Evolutionary conservation across 225 moss, liverwort and hornwort species (phyloP).

Genomic region (Pseudisothecium myosuroides): DNA sequence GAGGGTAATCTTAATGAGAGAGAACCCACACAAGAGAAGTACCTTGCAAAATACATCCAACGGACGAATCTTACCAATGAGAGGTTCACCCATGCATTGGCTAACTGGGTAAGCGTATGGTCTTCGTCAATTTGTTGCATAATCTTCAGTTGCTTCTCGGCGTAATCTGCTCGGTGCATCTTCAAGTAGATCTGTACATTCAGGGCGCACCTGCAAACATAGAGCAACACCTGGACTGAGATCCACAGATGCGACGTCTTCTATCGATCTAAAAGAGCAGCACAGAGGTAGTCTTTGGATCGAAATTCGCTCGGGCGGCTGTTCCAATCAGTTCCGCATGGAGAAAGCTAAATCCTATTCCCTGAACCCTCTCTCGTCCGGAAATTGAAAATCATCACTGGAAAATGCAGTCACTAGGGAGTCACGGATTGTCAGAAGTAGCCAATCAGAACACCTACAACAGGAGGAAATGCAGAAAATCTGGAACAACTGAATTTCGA

Average conservation of each 20-base stretch:
- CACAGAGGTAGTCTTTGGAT: background rate
- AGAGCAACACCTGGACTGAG: background rate
- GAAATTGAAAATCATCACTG: background rate
- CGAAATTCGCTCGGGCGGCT: background rate
- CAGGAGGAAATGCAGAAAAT: background rate
- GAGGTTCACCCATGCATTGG: slow-evolving; percentile 94
- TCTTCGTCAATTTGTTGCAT: slow-evolving; percentile 98
- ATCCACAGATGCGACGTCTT: background rate
- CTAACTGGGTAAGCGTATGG: slow-evolving; percentile 89
- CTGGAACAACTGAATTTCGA: background rate
- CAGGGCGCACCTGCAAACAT: slow-evolving; percentile 57
- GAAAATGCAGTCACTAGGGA: background rate
- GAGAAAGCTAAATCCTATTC: background rate
- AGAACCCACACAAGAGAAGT: background rate
- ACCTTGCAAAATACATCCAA: background rate
- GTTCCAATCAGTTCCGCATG: too few relatives aligned
- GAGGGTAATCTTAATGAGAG: background rate
- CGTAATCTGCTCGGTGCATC: slow-evolving; percentile 80
- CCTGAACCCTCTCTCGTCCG: background rate
- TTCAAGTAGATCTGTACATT: slow-evolving; percentile 96
- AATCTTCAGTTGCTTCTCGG: slow-evolving; percentile 81
- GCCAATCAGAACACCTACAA: background rate
- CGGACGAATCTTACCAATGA: slow-evolving; percentile 45
- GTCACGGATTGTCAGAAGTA: background rate
- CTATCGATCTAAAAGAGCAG: background rate